Conservation (phyloP, 768 basidiomycete genomes). For the Clitopilus hobsonii region DNA sequence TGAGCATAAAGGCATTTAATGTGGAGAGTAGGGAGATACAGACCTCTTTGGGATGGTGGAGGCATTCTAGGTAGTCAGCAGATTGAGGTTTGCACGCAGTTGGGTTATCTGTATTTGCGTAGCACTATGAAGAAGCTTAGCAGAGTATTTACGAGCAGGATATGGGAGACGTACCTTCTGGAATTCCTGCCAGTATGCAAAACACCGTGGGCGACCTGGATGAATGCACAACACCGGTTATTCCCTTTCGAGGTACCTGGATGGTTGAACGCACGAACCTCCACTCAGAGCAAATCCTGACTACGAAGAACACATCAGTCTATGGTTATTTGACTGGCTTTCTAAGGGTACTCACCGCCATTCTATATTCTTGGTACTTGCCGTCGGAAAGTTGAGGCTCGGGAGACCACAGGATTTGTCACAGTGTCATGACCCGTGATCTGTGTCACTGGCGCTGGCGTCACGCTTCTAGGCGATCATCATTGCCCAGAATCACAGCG, state of each 20-base stretch:
- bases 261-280: too few relatives aligned
- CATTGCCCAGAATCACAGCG: neutral
- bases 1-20: neutral
- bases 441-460: neutral
- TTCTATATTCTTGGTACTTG: slow-evolving; percentile 13
- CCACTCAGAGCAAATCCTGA: slow-evolving; percentile 44
- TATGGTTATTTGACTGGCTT: neutral
- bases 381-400: slow-evolving; percentile 8
- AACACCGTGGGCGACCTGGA: slow-evolving; percentile 80
- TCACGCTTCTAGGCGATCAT: neutral
- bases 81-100: slow-evolving; percentile 63
- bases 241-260: too few relatives aligned
- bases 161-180: slow-evolving; percentile 43
- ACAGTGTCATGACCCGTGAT: slow-evolving; percentile 6
- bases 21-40: slow-evolving; percentile 15
- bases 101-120: slow-evolving; percentile 74
- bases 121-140: slow-evolving; percentile 56
- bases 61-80: slow-evolving; percentile 89
- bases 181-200: slow-evolving; percentile 91
- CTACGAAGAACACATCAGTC: slow-evolving; percentile 16
- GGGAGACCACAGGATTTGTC: neutral
- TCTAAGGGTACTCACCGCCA: slow-evolving; percentile 29
- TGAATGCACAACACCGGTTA: neutral
- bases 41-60: slow-evolving; percentile 89
- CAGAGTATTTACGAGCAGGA: neutral